These are phyloP conservation scores for Pseudozyma hubeiensis DNA, from an alignment of 1,284 basidiomycete genomes.

Conservation along the genomic window DNA sequence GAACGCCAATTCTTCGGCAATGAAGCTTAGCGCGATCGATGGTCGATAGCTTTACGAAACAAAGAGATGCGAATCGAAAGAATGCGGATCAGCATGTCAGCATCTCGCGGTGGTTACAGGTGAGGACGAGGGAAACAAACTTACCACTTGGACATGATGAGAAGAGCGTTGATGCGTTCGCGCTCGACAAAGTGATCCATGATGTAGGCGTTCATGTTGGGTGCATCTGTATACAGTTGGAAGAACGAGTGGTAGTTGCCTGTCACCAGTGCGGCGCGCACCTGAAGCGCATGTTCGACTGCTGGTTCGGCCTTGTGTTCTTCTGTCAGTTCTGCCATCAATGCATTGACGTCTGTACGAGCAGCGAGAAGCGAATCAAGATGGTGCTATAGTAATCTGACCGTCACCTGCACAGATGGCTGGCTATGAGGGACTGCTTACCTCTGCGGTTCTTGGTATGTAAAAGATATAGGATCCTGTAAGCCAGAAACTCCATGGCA, in stretches of 20 bases:
- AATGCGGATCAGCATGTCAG: conserved; percentile 1
- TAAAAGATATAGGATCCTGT: conserved; percentile 93
- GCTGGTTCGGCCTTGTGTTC: conserved; percentile 83
- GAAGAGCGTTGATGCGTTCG: conserved; percentile 86
- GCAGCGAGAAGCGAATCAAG: background rate
- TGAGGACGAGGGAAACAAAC: conserved; percentile 7
- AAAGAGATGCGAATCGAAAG: background rate
- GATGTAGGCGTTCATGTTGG: conserved; percentile 98
- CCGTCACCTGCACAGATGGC: background rate
- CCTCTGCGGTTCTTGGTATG: conserved; percentile 94
- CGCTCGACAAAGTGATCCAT: conserved; percentile 98
- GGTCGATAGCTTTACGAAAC: conserved; percentile 54
- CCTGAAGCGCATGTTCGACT: conserved; percentile 87
- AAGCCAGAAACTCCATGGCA: conserved; percentile 94
- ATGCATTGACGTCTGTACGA: conserved; percentile 85
- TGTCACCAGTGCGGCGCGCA: conserved; percentile 87
- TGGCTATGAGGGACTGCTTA: conserved; percentile 69
- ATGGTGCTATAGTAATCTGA: background rate
- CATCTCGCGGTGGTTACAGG: no score
- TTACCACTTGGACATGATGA: conserved; percentile 77
- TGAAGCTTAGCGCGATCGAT: conserved; percentile 77
- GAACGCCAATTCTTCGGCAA: conserved; percentile 86
- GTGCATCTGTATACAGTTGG: conserved; percentile 82
- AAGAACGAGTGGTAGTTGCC: conserved; percentile 96
- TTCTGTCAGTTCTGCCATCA: conserved; percentile 93